phyloP scores from a whole-genome alignment of 2,329 filamentous ascomycete genomes.

The Incumbomyces lentus region DNA sequence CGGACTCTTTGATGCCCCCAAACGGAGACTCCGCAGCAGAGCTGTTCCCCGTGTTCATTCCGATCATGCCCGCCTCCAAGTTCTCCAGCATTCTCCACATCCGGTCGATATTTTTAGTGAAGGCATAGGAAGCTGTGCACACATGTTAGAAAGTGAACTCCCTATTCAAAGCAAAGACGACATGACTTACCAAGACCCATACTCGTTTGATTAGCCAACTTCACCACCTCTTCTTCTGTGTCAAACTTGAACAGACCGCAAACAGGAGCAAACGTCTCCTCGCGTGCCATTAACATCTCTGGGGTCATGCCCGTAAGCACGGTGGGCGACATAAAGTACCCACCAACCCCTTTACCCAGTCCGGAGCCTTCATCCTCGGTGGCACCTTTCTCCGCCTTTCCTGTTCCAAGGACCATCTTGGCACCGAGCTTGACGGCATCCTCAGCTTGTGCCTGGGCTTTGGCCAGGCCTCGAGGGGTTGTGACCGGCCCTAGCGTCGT shows the following conservation, averaged over 20 bases:
- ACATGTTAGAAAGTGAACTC: slow-evolving; percentile 52
- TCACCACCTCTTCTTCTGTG: slow-evolving; percentile 53
- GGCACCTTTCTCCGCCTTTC: slow-evolving; percentile 24
- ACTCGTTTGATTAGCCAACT: slow-evolving; percentile 22
- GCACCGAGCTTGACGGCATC: slow-evolving; percentile 56
- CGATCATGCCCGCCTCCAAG: slow-evolving; percentile 60
- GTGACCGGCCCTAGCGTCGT: slow-evolving; percentile 54
- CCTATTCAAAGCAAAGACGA: slow-evolving; percentile 22
- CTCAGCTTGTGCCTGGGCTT: slow-evolving; percentile 48
- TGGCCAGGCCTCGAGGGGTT: slow-evolving; percentile 45
- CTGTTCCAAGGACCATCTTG: slow-evolving; percentile 52
- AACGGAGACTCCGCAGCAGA: slow-evolving; percentile 58
- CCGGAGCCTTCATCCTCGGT: slow-evolving; percentile 44
- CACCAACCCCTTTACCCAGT: slow-evolving; percentile 30
- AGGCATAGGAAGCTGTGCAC: slow-evolving; percentile 49
- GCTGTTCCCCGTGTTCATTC: slow-evolving; percentile 46
- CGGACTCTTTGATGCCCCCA: slow-evolving; percentile 57
- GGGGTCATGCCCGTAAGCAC: slow-evolving; percentile 50
- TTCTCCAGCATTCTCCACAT: slow-evolving; percentile 57
- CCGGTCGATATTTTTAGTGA: slow-evolving; percentile 58
- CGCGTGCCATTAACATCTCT: slow-evolving; percentile 47
- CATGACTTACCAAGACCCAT: slow-evolving; percentile 16
- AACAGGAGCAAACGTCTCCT: slow-evolving; percentile 58
- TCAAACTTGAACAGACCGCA: slow-evolving; percentile 55
- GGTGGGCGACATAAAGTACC: slow-evolving; percentile 62